Percentiles rank a stretch among this genome's conserved stretches.
phyloP scores from a whole-genome alignment of 2,329 filamentous ascomycete genomes.

The Magnaporthales sp. region DNA sequence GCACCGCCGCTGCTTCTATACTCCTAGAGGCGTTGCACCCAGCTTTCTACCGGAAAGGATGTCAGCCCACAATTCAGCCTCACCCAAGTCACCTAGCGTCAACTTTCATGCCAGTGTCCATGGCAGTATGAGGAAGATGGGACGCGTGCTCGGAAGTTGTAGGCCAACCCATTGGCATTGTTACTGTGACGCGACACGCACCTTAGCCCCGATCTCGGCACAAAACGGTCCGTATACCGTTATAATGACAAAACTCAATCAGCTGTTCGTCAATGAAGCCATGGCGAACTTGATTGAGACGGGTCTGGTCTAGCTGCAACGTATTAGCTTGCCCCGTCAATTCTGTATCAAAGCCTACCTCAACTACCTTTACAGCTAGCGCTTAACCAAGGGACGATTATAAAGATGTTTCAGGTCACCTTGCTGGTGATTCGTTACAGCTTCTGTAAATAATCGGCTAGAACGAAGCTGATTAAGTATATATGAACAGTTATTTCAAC shows the following conservation, averaged over 20 bases:
- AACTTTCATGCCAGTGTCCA: neutral
- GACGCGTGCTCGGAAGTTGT: neutral
- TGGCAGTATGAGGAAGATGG: neutral
- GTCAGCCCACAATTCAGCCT: neutral
- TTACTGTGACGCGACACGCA: neutral
- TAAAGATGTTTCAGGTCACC: neutral
- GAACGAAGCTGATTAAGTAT: neutral
- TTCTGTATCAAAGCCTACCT: neutral
- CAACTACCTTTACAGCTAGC: neutral
- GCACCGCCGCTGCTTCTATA: too few species aligned
- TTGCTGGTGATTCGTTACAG: neutral
- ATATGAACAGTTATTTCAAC: slow-evolving; percentile 12
- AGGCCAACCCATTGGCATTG: neutral
- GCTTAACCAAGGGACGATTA: neutral
- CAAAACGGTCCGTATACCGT: neutral
- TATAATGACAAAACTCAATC: too few species aligned
- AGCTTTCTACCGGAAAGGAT: neutral
- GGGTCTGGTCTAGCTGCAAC: neutral
- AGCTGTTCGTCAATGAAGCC: too few species aligned
- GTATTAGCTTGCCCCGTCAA: neutral
- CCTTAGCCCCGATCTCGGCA: neutral
- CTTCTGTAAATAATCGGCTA: neutral
- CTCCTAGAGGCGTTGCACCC: neutral
- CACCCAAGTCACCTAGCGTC: neutral
- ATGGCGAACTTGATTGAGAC: neutral